Evolutionary conservation across 2,329 filamentous ascomycete genomes (phyloP).

Genomic region (Penicillium sp.): DNA sequence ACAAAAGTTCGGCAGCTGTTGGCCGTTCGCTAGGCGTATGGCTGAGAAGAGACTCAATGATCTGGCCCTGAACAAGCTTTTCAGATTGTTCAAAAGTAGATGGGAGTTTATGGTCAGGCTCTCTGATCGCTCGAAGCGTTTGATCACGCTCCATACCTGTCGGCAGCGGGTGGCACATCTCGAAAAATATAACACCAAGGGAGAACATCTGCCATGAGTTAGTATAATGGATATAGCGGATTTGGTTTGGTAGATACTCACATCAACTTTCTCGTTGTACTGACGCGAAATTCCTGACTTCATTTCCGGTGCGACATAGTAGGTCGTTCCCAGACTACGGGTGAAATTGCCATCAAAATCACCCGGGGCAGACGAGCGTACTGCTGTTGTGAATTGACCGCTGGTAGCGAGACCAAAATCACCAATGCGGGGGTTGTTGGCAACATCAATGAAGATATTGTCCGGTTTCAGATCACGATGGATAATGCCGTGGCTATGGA

Average conservation of each 20-base stretch:
- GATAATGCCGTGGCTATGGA: conserved; percentile 87
- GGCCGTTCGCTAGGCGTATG: conserved; percentile 83
- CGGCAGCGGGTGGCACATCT: conserved; percentile 75
- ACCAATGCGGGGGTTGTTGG: conserved; percentile 90
- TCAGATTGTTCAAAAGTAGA: conserved; percentile 70
- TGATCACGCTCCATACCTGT: conserved; percentile 65
- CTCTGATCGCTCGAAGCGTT: conserved; percentile 69
- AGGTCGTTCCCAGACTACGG: conserved; percentile 71
- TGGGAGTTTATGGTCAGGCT: conserved; percentile 69
- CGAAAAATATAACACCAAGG: conserved; percentile 94
- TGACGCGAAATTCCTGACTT: conserved; percentile 71
- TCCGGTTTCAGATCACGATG: conserved; percentile 96
- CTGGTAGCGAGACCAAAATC: conserved; percentile 95
- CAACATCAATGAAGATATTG: conserved; percentile 92
- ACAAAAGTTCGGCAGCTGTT: conserved; percentile 76
- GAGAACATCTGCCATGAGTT: conserved; percentile 74
- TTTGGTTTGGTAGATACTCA: conserved; percentile 43
- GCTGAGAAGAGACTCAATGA: conserved; percentile 76
- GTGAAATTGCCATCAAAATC: conserved; percentile 45
- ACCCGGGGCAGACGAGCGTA: conserved; percentile 37
- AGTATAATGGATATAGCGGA: conserved; percentile 3
- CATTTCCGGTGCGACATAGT: conserved; percentile 92
- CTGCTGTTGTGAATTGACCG: conserved; percentile 60
- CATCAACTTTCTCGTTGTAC: conserved; percentile 92
- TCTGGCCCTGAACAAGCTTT: conserved; percentile 68